phyloP scores from a whole-genome alignment of 2,329 filamentous ascomycete species.

The Fusarium oxysporum region DNA sequence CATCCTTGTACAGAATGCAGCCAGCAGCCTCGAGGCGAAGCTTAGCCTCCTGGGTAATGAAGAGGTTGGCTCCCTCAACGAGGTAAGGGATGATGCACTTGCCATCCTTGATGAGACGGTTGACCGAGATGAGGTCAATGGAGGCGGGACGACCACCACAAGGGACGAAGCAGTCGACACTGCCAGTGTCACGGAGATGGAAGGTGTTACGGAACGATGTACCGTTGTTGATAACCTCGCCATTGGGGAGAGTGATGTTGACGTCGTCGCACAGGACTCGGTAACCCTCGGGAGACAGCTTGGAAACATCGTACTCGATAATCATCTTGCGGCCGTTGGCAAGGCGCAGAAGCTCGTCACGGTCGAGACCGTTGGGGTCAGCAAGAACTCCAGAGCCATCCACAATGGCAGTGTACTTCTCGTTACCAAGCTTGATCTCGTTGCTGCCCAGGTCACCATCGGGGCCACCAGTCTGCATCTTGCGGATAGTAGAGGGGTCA shows the following conservation, averaged over 20 bases:
- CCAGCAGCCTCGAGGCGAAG: constrained; percentile 94
- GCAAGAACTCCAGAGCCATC: constrained; percentile 95
- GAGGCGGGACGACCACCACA: constrained; percentile 97
- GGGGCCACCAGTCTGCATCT: constrained; percentile 97
- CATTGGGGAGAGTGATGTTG: constrained; percentile 87
- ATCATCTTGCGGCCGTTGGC: constrained; percentile 93
- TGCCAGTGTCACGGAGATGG: constrained; percentile 82
- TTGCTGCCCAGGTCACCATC: constrained; percentile 98
- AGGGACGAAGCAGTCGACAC: constrained; percentile 91
- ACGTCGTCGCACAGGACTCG: constrained; percentile 91
- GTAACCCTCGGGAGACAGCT: constrained; percentile 89
- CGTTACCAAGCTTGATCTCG: constrained; percentile 94
- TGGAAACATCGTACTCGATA: constrained; percentile 82
- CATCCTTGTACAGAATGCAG: constrained; percentile 96
- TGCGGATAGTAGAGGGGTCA: constrained; percentile 84
- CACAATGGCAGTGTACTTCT: constrained; percentile 96
- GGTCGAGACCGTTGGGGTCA: constrained; percentile 90
- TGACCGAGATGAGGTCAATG: constrained; percentile 89
- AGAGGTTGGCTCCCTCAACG: constrained; percentile 96
- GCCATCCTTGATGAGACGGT: constrained; percentile 88
- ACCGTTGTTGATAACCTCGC: constrained; percentile 89
- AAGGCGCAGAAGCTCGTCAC: constrained; percentile 82
- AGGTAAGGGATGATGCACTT: constrained; percentile 92
- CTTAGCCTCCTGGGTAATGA: constrained; percentile 99
- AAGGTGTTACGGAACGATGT: constrained; percentile 98